phyloP scores from a whole-genome alignment of 805 yeast species.

The Scheffersomyces coipomensis region DNA sequence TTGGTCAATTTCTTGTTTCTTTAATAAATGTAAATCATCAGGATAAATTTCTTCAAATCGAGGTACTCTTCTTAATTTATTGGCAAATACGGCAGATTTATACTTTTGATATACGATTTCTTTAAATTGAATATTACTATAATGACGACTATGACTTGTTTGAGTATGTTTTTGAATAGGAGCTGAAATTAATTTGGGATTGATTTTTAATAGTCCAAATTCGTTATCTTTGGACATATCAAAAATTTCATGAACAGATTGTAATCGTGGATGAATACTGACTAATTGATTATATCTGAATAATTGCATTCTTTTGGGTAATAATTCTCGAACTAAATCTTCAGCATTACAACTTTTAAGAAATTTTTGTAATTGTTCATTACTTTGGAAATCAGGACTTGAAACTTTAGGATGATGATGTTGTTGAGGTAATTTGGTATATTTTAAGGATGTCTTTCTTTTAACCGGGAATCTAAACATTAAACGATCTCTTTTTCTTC shows the following conservation, averaged over 20 bases:
- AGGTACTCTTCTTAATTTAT: conserved; percentile 20
- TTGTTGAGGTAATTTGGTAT: conserved; percentile 13
- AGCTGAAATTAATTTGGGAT: neutral
- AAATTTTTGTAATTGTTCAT: conserved; percentile 19
- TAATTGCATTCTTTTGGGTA: conserved; percentile 27
- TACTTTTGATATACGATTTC: conserved; percentile 27
- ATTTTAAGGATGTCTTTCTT: conserved; percentile 32
- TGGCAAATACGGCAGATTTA: conserved; percentile 22
- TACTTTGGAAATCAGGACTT: conserved; percentile 19
- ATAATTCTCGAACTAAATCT: conserved; percentile 20
- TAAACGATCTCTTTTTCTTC: conserved; percentile 4
- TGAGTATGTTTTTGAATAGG: neutral
- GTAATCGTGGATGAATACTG: conserved; percentile 12
- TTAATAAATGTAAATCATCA: conserved; percentile 20
- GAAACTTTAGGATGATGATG: neutral
- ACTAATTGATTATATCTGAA: conserved; percentile 19
- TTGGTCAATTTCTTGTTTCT: conserved; percentile 21
- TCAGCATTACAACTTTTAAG: conserved; percentile 16
- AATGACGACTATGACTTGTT: neutral
- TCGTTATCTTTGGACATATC: neutral
- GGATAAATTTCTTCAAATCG: conserved; percentile 28
- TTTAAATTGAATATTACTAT: conserved; percentile 1
- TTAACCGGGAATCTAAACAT: conserved; percentile 33
- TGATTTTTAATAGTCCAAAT: neutral
- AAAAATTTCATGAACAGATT: neutral